These are phyloP conservation scores for Cerrena zonata DNA, from an alignment of 1,284 basidiomycete genomes.

Conservation along the genomic window DNA sequence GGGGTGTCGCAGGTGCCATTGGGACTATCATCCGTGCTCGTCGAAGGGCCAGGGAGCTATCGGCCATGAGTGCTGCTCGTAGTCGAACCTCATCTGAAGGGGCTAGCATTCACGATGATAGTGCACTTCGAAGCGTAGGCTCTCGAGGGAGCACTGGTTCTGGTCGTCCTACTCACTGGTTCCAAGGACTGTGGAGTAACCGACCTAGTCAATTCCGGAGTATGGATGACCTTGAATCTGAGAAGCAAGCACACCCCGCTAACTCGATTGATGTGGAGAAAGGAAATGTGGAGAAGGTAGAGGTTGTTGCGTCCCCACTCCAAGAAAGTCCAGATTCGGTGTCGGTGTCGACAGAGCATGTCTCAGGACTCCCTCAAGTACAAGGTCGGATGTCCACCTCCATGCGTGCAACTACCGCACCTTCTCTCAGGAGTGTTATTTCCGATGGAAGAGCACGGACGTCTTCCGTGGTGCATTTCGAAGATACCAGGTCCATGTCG, in stretches of 20 bases:
- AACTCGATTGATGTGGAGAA: slow-evolving; percentile 11
- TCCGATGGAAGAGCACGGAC: neutral
- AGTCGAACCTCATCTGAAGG: slow-evolving; percentile 3
- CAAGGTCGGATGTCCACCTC: neutral
- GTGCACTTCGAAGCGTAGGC: neutral
- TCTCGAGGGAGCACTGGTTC: slow-evolving; percentile 2
- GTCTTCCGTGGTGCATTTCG: slow-evolving; percentile 1
- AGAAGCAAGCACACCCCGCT: slow-evolving; percentile 19
- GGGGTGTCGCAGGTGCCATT: slow-evolving; percentile 24
- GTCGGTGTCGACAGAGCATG: neutral
- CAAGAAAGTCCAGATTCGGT: neutral
- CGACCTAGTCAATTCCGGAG: slow-evolving; percentile 12
- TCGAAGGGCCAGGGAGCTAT: slow-evolving; percentile 21
- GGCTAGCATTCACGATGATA: neutral
- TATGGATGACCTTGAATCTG: slow-evolving; percentile 12
- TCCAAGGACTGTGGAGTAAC: slow-evolving; percentile 7
- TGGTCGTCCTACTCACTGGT: slow-evolving; percentile 9
- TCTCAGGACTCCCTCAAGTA: neutral
- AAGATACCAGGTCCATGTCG: neutral
- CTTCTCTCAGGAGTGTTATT: neutral
- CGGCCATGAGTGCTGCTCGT: slow-evolving; percentile 14
- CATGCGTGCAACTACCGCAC: neutral
- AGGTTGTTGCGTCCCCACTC: neutral
- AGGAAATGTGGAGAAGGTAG: neutral
- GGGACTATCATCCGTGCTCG: slow-evolving; percentile 25